phyloP scores from a whole-genome alignment of 495 filamentous ascomycete genomes.

The Xylaria venustula region DNA sequence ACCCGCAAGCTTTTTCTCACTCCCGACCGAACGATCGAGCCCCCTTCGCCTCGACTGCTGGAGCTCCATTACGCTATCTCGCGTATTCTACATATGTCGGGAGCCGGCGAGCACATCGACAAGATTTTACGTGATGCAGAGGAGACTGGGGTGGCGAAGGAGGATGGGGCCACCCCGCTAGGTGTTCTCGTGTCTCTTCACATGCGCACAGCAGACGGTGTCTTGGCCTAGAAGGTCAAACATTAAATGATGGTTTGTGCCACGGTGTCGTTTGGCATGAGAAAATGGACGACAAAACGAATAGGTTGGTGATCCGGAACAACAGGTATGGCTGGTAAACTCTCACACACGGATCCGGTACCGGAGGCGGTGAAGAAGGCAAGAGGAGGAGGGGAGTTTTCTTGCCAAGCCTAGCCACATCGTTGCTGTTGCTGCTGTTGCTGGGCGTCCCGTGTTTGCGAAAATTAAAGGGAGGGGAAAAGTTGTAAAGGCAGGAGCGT shows the following conservation, averaged over 20 bases:
- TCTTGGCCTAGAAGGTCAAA: not conserved
- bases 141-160: not conserved
- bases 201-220: not conserved
- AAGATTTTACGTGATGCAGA: conserved; percentile 22
- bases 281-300: no score
- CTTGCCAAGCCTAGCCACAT: no score
- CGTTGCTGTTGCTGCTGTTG: no score
- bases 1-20: not conserved
- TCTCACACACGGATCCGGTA: no score
- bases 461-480: no score
- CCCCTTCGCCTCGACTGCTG: conserved; percentile 27
- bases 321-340: no score
- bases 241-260: not conserved
- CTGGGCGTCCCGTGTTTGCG: no score
- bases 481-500: no score
- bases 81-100: conserved; percentile 31
- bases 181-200: not conserved
- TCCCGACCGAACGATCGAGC: conserved; percentile 16
- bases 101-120: conserved; percentile 27
- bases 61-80: conserved; percentile 29
- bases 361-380: no score
- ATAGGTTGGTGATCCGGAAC: no score
- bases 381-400: no score
- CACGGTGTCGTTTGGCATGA: no score
- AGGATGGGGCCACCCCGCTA: not conserved